phyloP scores from a whole-genome alignment of 345 rosid species.

The Eucalyptus curtisii region DNA sequence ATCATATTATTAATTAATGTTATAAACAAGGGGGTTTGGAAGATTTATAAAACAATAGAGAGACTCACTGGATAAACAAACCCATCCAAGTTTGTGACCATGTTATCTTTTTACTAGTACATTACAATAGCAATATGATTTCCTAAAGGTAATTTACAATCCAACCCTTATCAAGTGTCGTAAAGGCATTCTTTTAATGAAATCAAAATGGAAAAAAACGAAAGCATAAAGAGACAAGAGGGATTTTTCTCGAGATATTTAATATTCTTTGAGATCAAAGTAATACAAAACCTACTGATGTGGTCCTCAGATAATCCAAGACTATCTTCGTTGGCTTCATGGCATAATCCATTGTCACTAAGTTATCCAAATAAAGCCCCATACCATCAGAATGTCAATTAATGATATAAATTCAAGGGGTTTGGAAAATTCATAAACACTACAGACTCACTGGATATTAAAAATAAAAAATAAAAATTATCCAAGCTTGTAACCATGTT shows the following conservation, averaged over 20 bases:
- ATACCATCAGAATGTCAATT: not conserved
- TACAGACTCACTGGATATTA: not conserved
- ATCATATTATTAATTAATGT: not conserved
- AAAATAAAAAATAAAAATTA: too few relatives aligned
- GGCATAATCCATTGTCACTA: not conserved
- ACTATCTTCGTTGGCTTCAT: constrained; percentile 2
- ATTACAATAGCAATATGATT: not conserved
- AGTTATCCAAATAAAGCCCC: not conserved
- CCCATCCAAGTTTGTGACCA: not conserved
- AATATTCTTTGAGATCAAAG: constrained; percentile 2
- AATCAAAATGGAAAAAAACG: not conserved
- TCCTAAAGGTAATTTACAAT: not conserved
- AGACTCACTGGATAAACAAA: not conserved
- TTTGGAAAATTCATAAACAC: not conserved
- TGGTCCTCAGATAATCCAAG: not conserved
- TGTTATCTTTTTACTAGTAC: not conserved
- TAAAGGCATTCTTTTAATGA: not conserved
- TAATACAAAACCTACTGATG: not conserved
- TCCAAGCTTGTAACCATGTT: not conserved
- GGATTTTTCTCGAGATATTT: constrained; percentile 4
- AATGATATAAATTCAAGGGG: not conserved
- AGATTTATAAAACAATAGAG: too few relatives aligned
- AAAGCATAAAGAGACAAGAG: not conserved
- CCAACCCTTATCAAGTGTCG: not conserved
- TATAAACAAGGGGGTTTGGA: not conserved